Conservation (phyloP, 2,329 filamentous ascomycete species). For the Colletotrichum salicis region DNA sequence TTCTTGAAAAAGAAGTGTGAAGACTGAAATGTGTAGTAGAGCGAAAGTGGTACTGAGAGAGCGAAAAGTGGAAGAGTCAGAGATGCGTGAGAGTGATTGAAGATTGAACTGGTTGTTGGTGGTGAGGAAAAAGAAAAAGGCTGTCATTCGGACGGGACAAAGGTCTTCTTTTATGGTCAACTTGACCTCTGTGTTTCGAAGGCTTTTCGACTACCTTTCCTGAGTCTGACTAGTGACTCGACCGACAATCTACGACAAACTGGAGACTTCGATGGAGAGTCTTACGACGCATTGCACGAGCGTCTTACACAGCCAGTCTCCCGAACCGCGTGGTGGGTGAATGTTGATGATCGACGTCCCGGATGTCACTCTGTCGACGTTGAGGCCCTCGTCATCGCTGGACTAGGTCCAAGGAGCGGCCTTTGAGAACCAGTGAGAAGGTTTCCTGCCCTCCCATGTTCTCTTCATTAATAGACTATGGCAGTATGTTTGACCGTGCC, state of each 20-base stretch:
- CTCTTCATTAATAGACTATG: background rate
- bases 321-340: background rate
- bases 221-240: background rate
- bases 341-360: conserved; percentile 2
- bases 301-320: background rate
- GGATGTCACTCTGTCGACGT: background rate
- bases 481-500: background rate
- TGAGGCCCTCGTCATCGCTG: background rate
- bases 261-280: background rate
- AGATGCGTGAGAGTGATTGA: conserved; percentile 15
- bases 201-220: background rate
- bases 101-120: conserved; percentile 15
- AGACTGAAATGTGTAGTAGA: background rate
- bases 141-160: background rate
- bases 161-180: background rate
- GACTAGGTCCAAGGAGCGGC: background rate
- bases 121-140: conserved; percentile 1
- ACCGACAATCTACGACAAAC: background rate
- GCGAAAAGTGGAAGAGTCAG: conserved; percentile 1
- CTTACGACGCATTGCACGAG: background rate
- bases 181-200: background rate
- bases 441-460: background rate
- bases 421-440: background rate
- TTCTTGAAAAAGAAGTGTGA: background rate
- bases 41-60: background rate